Base-by-base conservation (phyloP, 2,329 filamentous ascomycete genomes). In the Penicillium thymicola region DNA sequence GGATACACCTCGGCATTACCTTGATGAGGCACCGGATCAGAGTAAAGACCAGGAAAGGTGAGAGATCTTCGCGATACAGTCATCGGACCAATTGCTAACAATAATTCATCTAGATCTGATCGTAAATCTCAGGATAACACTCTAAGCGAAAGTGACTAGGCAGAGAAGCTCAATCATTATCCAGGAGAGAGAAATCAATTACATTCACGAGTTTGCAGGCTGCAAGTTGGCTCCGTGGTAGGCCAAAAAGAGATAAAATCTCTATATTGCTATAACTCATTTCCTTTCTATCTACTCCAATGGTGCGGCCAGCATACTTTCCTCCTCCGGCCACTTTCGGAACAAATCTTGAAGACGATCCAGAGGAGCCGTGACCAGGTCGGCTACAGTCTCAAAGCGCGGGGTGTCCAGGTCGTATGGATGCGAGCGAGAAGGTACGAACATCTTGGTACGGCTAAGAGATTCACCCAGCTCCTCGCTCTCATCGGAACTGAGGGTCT, bases 301-400 rank as follows among this genome's bases (percentile, higher is more conserved):
- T 10, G 53, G 38, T 1, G 57, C 30, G 9, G 27, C 42, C 7
- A 51, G 53, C 16, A 34, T 47, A 1, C 59, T 28, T 16, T 57
- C 59, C 27, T 65, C 56, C 23, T 67, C 66, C 5, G 81, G 81
- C 61, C 84, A 87, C 65, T 79, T 81, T 21, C 79, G 70, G 60
- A 85, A 83, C 7, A 84, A 49, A 66, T 86, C 82, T 37, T 71
- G 72, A 32, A 87, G 59, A 57, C 77, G 78, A 66, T 86, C 85
- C 18, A 86, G 72, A 0, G 84, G 84, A 14, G 83, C 82, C 0
- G 80, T 71, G 67, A 87, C 59, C 23, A 87, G 61, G 0, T 80
- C 82, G 55, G 77, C 77, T 0, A 76, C 80, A 0, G 79, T 82
- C 74, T 86, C 82, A 57, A 84, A 85, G 0, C 80, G 81, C 3